Evolutionary conservation across 73 alveolate genomes (phyloP).

Genomic region (Paramecium primaurelia): DNA sequence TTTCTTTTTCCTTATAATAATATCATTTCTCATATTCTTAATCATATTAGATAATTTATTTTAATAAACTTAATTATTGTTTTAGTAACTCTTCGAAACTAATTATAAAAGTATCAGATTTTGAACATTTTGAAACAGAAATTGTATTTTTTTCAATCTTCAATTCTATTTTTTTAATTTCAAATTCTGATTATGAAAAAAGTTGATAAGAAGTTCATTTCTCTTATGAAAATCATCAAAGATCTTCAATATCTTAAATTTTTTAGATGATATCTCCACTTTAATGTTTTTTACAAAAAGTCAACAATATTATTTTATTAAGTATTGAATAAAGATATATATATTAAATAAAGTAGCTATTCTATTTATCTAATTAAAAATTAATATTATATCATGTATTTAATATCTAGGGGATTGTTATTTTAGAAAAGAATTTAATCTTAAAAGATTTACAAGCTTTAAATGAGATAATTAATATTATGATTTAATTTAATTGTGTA

Average conservation of each 20-base stretch:
- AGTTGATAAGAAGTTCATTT: not conserved
- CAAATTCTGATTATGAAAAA: not conserved
- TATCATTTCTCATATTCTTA: too few relatives aligned
- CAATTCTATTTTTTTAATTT: not conserved
- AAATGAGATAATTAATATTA: not conserved
- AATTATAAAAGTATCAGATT: not conserved
- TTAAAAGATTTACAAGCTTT: too few relatives aligned
- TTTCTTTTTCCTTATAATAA: too few relatives aligned
- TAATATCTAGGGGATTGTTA: too few relatives aligned
- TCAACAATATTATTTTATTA: not conserved
- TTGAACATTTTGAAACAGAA: not conserved
- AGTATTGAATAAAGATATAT: too few relatives aligned
- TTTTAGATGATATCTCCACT: not conserved
- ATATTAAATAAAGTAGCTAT: too few relatives aligned
- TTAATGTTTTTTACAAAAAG: not conserved
- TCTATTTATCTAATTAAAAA: too few relatives aligned
- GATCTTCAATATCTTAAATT: not conserved
- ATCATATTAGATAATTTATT: too few relatives aligned
- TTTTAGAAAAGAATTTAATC: too few relatives aligned
- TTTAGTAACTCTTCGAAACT: not conserved
- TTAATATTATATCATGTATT: too few relatives aligned
- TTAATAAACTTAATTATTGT: too few relatives aligned
- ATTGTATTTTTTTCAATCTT: not conserved
- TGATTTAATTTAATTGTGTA: not conserved
- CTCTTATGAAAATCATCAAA: not conserved